Base-by-base conservation (phyloP, 352 stramenopile species). In the Phytophthora podocarpi region DNA sequence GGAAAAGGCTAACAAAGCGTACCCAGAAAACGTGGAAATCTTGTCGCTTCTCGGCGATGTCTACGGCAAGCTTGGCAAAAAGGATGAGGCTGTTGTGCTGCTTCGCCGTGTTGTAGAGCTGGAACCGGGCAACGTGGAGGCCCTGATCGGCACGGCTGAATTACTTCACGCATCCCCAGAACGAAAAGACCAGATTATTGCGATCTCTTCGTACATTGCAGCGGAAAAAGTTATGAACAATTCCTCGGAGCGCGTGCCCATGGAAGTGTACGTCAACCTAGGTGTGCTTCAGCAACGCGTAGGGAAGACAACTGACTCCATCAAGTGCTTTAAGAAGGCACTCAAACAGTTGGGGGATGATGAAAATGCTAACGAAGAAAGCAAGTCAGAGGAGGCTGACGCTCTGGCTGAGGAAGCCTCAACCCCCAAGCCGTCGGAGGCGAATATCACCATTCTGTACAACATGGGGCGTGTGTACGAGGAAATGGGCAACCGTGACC, bases 381-480 rank as follows among this genome's bases (percentile, higher is more conserved):
- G 59, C 20, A 73, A 78, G 26, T 72, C 63, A 3, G 66, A 71
- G 8, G 71, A 82, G 7, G 71, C 74, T 41, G 56, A 76, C 4
- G 71, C 76, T 39, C 42, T 76, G 11, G 70, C 62, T 8, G 71
- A 81, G 21, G 57, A 71, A 13, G 60, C 68, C 12, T 63, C 73
- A 8, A 58, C 67, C 2, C 83, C 83, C 3, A 89, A 76, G 43
- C 71, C 84, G 34, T 76, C 72, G 57, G 68, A 83, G 72, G 70
- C 80, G 13, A 98, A 98, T 43, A 87, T 97, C 15, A 98, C 91
- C 24, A 92, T 98, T 67, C 66, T 97, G 46, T 99, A 98, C 80
- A 99, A 99, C 70, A 82, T 99, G 59, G 96, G 90, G 11, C 80
- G 97, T 6, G 83, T 98, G 21, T 97, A 98, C 51, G 96, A 99